Base-by-base conservation (phyloP, 306 rosid species). In the Canavalia ensiformis region DNA sequence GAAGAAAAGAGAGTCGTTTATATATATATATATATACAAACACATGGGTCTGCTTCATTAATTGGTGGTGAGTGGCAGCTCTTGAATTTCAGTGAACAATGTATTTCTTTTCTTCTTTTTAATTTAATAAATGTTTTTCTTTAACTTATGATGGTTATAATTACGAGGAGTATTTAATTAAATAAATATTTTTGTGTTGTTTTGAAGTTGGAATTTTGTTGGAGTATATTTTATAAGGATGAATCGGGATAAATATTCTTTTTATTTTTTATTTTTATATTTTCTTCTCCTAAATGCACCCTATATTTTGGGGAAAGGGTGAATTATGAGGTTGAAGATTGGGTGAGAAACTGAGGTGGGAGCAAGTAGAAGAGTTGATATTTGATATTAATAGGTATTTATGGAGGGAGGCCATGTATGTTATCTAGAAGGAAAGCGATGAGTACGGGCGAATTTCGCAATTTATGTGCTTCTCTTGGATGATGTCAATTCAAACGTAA, bases 401-500 rank as follows among this genome's bases (percentile, higher is more conserved):
- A 54, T 39, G 65, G 74, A 57, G 74, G 10, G 68, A 11, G 34
- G 68, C 11, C 0, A 29, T 29, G n/a, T 25, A 65, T 78, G 8
- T 60, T 28, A 64, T 81, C 86, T 73, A 85, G 83, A 77, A 76
- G 76, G 74, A 74, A 25, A 72, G 28, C 39, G 60, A 64, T 8
- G 9, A 42, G 75, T 13, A n/a, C 71, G 4, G 30, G 57, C 18
- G 34, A 8, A 31, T 59, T 33, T 59, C 1, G 58, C 59, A 63
- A 30, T 75, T 46, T 45, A 13, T 30, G 34, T 55, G 37, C 2
- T 31, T 3, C 8, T 11, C 2, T 1, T 10, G 9, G 74, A 58
- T 91, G 96, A 90, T 77, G 92, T 90, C 90, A 90, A 9, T 25
- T 85, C 88, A 28, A 30, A 88, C 94, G 92, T 87, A 88, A 87